Base-by-base conservation (phyloP, 306 rosid genomes). In the Trifolium fragiferum region DNA sequence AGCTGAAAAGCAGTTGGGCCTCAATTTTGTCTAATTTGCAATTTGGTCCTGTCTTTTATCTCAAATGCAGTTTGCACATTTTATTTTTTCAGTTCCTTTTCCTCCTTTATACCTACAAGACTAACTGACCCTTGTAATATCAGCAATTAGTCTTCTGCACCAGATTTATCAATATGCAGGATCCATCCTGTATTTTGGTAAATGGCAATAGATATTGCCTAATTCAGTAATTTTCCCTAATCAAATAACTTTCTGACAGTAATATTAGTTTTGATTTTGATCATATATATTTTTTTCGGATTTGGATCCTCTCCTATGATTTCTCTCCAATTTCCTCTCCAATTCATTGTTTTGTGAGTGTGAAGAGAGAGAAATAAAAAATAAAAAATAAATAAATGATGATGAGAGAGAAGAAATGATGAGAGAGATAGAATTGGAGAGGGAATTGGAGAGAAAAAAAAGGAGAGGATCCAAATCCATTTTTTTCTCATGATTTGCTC, bases 261-360 rank as follows among this genome's bases (percentile, higher is more conserved):
- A 74, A 63, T 23, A 70, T 65, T 61, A 30, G 57, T 70, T 70
- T 59, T 70, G 54, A 72, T 57, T 73, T 55, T 74, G 11, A 18
- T 32, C 65, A 63, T 72, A 20, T 44, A 62, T 30, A 62, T 46
- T 57, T 55, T n/a, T n/a, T n/a, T n/a, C n/a, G n/a, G n/a, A n/a
- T n/a, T n/a, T n/a, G n/a, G n/a, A n/a, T n/a, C n/a, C n/a, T n/a
- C n/a, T n/a, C n/a, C n/a, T n/a, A n/a, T n/a, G n/a, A n/a, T n/a
- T n/a, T n/a, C n/a, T n/a, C n/a, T n/a, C n/a, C n/a, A n/a, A n/a
- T n/a, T n/a, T n/a, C n/a, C n/a, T n/a, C n/a, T n/a, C n/a, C n/a
- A n/a, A n/a, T n/a, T n/a, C n/a, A n/a, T n/a, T n/a, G n/a, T n/a
- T n/a, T n/a, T n/a, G n/a, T n/a, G n/a, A n/a, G n/a, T n/a, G n/a